These are phyloP conservation scores for Penicillium capsulatum DNA, from an alignment of 2,329 filamentous ascomycete genomes.

Conservation along the genomic window DNA sequence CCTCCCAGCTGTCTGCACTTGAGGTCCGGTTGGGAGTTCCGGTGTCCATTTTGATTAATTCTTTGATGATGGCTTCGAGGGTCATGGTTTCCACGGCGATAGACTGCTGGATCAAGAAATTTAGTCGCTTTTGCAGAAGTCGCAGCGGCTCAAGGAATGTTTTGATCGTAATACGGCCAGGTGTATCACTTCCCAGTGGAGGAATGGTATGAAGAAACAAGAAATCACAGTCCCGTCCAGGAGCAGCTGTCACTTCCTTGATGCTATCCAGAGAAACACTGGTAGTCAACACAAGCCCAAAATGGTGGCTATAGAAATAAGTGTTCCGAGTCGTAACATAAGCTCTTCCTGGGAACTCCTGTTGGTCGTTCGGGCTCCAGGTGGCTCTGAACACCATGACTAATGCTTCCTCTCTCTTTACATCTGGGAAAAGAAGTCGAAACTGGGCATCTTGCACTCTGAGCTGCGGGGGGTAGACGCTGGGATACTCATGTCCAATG, in stretches of 20 bases:
- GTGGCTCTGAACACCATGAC: conserved; percentile 90
- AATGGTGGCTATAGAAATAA: conserved; percentile 94
- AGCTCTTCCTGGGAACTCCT: conserved; percentile 76
- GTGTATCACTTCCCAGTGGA: conserved; percentile 57
- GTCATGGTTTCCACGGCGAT: conserved; percentile 66
- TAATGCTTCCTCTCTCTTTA: conserved; percentile 71
- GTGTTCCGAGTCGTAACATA: conserved; percentile 84
- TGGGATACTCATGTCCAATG: conserved; percentile 57
- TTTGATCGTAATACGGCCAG: conserved; percentile 78
- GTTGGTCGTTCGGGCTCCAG: conserved; percentile 73
- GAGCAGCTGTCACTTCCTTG: conserved; percentile 81
- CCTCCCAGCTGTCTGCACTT: conserved; percentile 87
- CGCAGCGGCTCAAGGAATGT: conserved; percentile 84
- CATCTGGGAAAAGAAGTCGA: conserved; percentile 79
- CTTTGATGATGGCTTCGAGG: conserved; percentile 65
- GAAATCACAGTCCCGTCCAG: conserved; percentile 88
- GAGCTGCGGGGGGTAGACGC: conserved; percentile 74
- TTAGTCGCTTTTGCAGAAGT: conserved; percentile 76
- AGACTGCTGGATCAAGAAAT: conserved; percentile 77
- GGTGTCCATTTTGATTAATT: conserved; percentile 70
- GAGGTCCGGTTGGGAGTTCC: conserved; percentile 59
- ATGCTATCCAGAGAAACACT: conserved; percentile 71
- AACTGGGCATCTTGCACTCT: conserved; percentile 90
- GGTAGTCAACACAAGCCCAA: conserved; percentile 83
- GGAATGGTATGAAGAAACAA: conserved; percentile 77